Base-by-base conservation (phyloP, 306 rosid genomes). In the Herpetospermum pedunculosum region DNA sequence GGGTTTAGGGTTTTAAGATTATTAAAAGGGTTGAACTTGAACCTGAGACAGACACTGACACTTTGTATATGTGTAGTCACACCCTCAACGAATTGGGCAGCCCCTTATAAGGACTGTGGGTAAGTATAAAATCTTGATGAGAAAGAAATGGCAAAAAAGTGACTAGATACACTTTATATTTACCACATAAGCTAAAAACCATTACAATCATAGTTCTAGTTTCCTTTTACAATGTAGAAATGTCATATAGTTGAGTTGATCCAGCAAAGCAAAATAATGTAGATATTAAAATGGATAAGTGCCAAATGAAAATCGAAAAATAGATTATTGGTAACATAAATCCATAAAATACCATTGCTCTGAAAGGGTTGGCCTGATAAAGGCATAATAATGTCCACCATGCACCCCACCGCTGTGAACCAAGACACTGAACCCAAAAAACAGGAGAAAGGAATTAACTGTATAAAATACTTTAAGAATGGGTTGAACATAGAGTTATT, bases 321-420 rank as follows among this genome's bases (percentile, higher is more conserved):
- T 68, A 26, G 55, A 14, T 44, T 43, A 14, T 15, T 26, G 43
- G 73, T 25, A 44, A 68, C 9, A 69, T 7, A 44, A 65, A 13
- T 65, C 32, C 72, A 65, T 21, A 21, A 21, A 23, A 69, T 70
- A 91, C 99, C 99, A 95, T 84, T 84, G 96, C 65, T 95, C 97
- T 48, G 96, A 85, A 49, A 95, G 92, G 30, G 97, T 95, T 3
- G 99, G 99, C 83, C 99, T 84, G 88, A 95, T 91, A 81, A 91
- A 95, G 54, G 99, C 99, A 38, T 95, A 95, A 83, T 91, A 95
- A 77, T 95, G 99, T 67, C 99, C 99, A 57, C 99, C 99, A 72
- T 95, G 97, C 83, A 91, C 99, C 70, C 99, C 99, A 41, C 99
- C 99, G 59, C 99, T 95, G 87, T 95, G 99, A 72, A 95, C 99